A percentile compares a stretch with the other conserved stretches of the same genome.
These are phyloP conservation scores for Aspergillus egyptiacus DNA, from an alignment of 495 filamentous ascomycete species.

Conservation along the genomic window DNA sequence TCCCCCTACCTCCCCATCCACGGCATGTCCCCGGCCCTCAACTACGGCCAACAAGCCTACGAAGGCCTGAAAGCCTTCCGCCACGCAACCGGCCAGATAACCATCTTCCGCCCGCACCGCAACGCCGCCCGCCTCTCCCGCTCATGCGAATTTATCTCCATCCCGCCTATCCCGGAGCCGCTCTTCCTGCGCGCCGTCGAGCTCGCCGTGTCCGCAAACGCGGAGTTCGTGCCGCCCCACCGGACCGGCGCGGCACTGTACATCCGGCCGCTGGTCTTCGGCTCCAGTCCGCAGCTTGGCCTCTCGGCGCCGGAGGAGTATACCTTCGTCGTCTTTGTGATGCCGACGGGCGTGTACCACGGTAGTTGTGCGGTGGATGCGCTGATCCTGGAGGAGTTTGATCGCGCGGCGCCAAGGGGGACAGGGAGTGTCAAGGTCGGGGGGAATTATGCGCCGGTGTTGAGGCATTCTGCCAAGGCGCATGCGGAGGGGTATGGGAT, in stretches of 20 bases:
- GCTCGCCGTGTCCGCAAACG: slow-evolving; percentile 76
- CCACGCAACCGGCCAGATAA: slow-evolving; percentile 51
- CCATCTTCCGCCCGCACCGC: slow-evolving; percentile 72
- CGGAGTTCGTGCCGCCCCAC: slow-evolving; percentile 80
- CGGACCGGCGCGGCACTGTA: slow-evolving; percentile 84
- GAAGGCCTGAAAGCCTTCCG: slow-evolving; percentile 93
- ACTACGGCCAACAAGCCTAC: slow-evolving; percentile 92
- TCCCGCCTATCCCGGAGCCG: slow-evolving; percentile 66
- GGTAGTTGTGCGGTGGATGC: slow-evolving; percentile 75
- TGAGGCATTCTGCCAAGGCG: slow-evolving; percentile 73
- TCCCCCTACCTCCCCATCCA: slow-evolving; percentile 79
- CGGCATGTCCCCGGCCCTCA: slow-evolving; percentile 83
- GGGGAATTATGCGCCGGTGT: slow-evolving; percentile 62
- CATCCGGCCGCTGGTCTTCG: slow-evolving; percentile 80
- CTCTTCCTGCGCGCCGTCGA: slow-evolving; percentile 69
- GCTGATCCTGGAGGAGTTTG: slow-evolving; percentile 64
- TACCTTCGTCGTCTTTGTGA: slow-evolving; percentile 75
- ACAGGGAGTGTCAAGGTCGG: slow-evolving; percentile 52
- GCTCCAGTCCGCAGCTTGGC: slow-evolving; percentile 72
- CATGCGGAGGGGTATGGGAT: slow-evolving; percentile 70
- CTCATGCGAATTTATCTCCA: slow-evolving; percentile 69
- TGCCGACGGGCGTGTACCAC: slow-evolving; percentile 87
- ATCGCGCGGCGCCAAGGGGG: slow-evolving; percentile 50
- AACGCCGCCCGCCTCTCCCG: slow-evolving; percentile 79
- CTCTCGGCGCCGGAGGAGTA: slow-evolving; percentile 82